Evolutionary conservation across 306 rosid species (phyloP), one percentile per base, ranked within the genome.

Genomic region (Geum urbanum): DNA sequence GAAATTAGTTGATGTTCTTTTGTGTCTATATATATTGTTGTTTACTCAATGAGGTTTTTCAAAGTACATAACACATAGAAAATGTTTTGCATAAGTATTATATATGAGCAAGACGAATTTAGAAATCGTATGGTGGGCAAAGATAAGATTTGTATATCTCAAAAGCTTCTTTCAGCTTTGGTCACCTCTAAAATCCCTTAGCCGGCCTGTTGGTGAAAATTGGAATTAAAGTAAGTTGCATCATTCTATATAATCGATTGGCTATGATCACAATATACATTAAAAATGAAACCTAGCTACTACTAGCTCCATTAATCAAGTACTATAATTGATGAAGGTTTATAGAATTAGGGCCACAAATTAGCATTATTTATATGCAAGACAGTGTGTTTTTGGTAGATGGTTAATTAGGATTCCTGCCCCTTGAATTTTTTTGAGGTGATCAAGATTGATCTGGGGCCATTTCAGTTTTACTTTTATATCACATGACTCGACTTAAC

Each of bases 191-290:
- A 40, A 16, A n/a, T n/a, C n/a, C n/a, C n/a, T 8, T 40, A 40
- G 11, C 32, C 57, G 20, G 32, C 2, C 1, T 8, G 58, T 14
- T 7, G 73, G 44, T 70, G 44, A 55, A 55, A 46, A 43, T 70
- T 70, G 54, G 65, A 48, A 46, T 24, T 16, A 22, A 43, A 15
- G 35, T 13, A 56, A 43, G 45, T 44, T 41, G 4, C 45, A 22
- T 52, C 59, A 64, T 77, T 48, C n/a, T n/a, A n/a, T 58, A 13
- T 50, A 19, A 56, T 51, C 4, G 32, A 63, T 75, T 64, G 74
- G 27, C 63, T 62, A 39, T 63, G 66, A 37, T 18, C 57, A 49
- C 18, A 44, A 67, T 41, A 70, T 41, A 70, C 37, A 19, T 51
- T 14, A 2, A 48, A 27, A 19, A 40, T 50, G 13, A 22, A 15